Percentiles rank a stretch among this genome's conserved stretches.
Conservation (phyloP, 345 rosid genomes). For the Eucalyptus decipiens region DNA sequence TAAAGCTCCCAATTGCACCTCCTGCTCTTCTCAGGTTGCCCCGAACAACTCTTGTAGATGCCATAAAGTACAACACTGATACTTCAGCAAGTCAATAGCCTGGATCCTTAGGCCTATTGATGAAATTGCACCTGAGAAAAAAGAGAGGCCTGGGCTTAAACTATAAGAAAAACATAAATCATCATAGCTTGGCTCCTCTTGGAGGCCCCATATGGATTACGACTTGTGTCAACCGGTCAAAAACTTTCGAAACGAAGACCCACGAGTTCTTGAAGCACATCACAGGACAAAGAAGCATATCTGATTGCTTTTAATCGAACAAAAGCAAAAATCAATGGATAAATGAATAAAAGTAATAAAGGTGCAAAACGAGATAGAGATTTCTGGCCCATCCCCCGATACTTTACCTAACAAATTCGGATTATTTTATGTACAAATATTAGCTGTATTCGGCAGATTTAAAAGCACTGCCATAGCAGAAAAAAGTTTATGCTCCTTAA, state of each 20-base stretch:
- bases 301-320: no score
- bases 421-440: background rate
- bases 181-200: no score
- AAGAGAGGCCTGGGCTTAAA: background rate
- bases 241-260: no score
- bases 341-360: no score
- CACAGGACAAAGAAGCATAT: no score
- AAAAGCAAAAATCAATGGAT: no score
- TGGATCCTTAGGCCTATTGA: conserved; percentile 2
- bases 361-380: background rate
- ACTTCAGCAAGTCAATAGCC: background rate
- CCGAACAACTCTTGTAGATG: conserved; percentile 41
- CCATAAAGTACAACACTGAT: conserved; percentile 14
- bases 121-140: background rate
- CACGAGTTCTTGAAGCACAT: no score
- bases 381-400: background rate
- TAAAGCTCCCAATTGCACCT: conserved; percentile 3
- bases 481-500: background rate
- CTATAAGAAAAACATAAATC: background rate
- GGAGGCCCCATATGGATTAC: no score
- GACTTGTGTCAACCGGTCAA: no score
- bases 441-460: background rate
- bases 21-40: conserved; percentile 37
- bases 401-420: background rate
- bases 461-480: background rate